Evolutionary conservation across 1,284 basidiomycete genomes (phyloP).

Genomic region (Ganoderma boninense): DNA sequence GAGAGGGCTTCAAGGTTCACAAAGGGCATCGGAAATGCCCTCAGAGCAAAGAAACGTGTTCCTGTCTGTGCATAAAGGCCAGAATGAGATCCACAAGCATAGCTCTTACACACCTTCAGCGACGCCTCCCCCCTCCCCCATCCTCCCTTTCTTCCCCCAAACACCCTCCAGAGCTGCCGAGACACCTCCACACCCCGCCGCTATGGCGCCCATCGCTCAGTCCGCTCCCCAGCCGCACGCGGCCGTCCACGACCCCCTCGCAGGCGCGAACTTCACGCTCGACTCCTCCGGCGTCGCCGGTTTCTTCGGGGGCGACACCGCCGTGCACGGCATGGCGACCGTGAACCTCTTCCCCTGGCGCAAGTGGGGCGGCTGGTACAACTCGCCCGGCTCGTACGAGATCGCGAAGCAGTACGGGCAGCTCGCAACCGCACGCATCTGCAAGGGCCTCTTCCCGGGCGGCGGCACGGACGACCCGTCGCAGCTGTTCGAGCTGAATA

Average conservation of each 20-base stretch:
- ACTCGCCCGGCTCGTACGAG: conserved; percentile 30
- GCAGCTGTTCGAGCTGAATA: conserved; percentile 32
- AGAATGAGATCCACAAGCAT: neutral
- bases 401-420: conserved; percentile 33
- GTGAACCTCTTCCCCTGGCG: conserved; percentile 28
- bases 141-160: neutral
- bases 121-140: neutral
- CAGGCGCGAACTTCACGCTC: conserved; percentile 25
- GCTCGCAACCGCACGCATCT: conserved; percentile 31
- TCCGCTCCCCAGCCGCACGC: neutral
- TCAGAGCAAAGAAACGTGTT: neutral
- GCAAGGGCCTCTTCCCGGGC: conserved; percentile 33
- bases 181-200: neutral
- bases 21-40: neutral
- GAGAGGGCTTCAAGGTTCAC: neutral
- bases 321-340: conserved; percentile 32
- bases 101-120: neutral
- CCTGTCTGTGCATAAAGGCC: neutral
- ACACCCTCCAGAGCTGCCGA: neutral
- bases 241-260: conserved; percentile 11
- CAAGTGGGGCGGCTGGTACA: conserved; percentile 31
- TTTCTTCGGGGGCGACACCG: conserved; percentile 33
- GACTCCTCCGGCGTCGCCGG: conserved; percentile 33
- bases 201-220: conserved; percentile 3
- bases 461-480: conserved; percentile 26